Base-by-base conservation (phyloP, 192 early-diverging fungal species). In the Diversispora eburnea region DNA sequence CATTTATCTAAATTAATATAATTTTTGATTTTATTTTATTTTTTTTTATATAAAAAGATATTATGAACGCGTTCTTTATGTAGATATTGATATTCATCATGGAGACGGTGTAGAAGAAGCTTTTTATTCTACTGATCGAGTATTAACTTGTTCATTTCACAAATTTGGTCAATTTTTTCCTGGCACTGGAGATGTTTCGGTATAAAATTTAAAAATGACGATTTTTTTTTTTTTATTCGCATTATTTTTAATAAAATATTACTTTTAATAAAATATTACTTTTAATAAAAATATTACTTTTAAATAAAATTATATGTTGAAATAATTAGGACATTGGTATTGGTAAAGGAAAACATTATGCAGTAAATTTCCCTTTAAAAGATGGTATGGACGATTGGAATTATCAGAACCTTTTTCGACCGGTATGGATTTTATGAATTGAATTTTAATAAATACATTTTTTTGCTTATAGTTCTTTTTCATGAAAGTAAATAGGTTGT, bases 81-180 rank as follows among this genome's bases (percentile, higher is more conserved):
- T 99, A 49, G 97, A 94, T 76, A 92, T 90, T 72, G 94, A 96
- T 66, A 88, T 96, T 15, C 95, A 96, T 80, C 95, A 95, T 64
- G 92, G 95, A 63, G 95, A 98, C 71, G 95, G 94, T 72, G 95
- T 95, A 8, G 93, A 98, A 72, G 95, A 98, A 77, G 95, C 95
- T 0, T 97, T 97, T 77, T 95, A 92, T 70, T 89, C 88, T 3
- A 95, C 95, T 48, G 90, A 96, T 75, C 88, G 96, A 62, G 97
- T 99, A 61, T 94, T 97, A 92, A 96, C 95, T 0, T 91, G 91
- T 12, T 95, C 93, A 4, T 98, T 98, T 77, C 97, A 99, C 79
- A 91, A 93, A 57, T 98, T 96, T 81, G 95, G 94, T 46, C 87
- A 88, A 45, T 99, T 98, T 77, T 99, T 99, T 76, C 97, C 97